Percentiles rank a stretch among this genome's conserved stretches.
Evolutionary conservation across 1,284 basidiomycete species (phyloP).

Genomic region (Cryptococcus sp.): DNA sequence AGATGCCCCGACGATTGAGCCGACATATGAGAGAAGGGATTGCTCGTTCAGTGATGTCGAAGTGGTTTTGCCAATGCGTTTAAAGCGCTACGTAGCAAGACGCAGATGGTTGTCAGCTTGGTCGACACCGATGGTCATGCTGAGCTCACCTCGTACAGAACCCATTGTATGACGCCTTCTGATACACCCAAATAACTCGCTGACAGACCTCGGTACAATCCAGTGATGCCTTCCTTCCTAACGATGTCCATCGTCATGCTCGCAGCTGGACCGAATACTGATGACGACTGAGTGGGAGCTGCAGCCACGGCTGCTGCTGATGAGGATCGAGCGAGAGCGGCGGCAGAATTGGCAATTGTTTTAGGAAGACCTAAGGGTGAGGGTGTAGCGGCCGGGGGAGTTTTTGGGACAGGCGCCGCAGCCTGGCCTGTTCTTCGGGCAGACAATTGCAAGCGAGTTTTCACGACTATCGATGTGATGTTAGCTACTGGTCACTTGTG

Average conservation of each 20-base stretch:
- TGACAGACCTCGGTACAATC: conserved; percentile 92
- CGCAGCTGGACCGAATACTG: conserved; percentile 20
- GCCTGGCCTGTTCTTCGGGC: conserved; percentile 33
- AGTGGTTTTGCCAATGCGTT: conserved; percentile 35
- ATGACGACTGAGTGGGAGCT: conserved; percentile 17
- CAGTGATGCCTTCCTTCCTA: conserved; percentile 76
- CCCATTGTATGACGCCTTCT: conserved; percentile 98
- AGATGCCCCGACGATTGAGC: conserved; percentile 82
- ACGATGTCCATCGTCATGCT: conserved; percentile 70
- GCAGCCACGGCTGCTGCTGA: conserved; percentile 11
- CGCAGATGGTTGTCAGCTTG: neutral
- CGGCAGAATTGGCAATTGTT: conserved; percentile 33
- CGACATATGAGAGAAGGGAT: conserved; percentile 58
- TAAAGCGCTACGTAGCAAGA: conserved; percentile 35
- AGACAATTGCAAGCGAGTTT: conserved; percentile 80
- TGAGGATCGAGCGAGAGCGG: conserved; percentile 20
- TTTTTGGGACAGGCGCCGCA: no score
- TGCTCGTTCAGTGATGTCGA: conserved; percentile 60
- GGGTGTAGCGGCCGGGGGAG: conserved; percentile 8
- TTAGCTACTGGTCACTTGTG: neutral
- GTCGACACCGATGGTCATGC: neutral
- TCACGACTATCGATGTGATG: conserved; percentile 65
- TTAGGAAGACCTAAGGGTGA: conserved; percentile 20
- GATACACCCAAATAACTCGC: conserved; percentile 95
- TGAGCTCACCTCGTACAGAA: conserved; percentile 72